Conservation (phyloP, 345 rosid species). For the Pugionium cornutum region DNA sequence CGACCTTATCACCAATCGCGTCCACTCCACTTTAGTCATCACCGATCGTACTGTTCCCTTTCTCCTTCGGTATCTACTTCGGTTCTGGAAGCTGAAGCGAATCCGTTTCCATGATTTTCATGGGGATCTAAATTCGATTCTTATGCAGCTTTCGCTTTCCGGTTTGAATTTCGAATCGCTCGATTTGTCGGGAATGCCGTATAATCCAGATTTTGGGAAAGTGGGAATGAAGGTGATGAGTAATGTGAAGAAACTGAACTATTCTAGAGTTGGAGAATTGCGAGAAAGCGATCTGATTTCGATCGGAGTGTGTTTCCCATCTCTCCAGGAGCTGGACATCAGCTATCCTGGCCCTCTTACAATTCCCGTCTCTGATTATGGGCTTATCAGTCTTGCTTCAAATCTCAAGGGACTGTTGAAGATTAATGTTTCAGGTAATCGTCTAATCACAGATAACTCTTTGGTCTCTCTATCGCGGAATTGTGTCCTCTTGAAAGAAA, state of each 20-base stretch:
- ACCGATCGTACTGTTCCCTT: conserved; percentile 40
- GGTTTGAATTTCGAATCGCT: conserved; percentile 52
- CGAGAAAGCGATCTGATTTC: conserved; percentile 46
- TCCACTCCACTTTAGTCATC: conserved; percentile 53
- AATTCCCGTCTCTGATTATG: conserved; percentile 51
- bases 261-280: conserved; percentile 40
- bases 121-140: conserved; percentile 38
- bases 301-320: conserved; percentile 53
- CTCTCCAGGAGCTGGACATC: conserved; percentile 61
- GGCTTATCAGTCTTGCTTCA: conserved; percentile 48
- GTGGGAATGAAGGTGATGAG: conserved; percentile 28
- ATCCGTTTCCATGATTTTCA: conserved; percentile 40
- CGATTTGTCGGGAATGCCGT: conserved; percentile 41
- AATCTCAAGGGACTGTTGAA: conserved; percentile 50
- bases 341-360: conserved; percentile 47
- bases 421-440: conserved; percentile 71
- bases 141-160: conserved; percentile 47
- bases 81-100: conserved; percentile 54
- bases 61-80: conserved; percentile 47
- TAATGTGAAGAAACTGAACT: conserved; percentile 51
- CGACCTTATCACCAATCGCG: conserved; percentile 52
- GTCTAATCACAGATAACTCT: conserved; percentile 59
- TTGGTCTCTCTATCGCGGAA: conserved; percentile 48
- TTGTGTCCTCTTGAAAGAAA: conserved; percentile 48
- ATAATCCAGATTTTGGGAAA: conserved; percentile 42